phyloP scores from a whole-genome alignment of 805 yeast species.

The Kodamaea kakaduensis region DNA sequence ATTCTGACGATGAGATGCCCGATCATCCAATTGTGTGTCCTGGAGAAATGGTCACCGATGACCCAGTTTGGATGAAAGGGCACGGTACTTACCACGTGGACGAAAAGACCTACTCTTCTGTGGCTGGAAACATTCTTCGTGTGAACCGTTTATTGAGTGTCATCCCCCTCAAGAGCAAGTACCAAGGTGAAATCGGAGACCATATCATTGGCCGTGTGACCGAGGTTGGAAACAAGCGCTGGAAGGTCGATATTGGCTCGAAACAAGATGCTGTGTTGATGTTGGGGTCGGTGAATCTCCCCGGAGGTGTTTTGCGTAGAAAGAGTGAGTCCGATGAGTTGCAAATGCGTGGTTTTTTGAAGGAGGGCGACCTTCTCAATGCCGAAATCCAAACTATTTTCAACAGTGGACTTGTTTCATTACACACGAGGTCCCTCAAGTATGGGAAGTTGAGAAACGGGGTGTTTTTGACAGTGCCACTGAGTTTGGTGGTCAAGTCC shows the following conservation, averaged over 20 bases:
- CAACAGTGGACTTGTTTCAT: slow-evolving; percentile 86
- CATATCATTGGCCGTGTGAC: slow-evolving; percentile 91
- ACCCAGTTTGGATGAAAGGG: slow-evolving; percentile 97
- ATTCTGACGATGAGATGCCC: slow-evolving; percentile 40
- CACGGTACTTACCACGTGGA: slow-evolving; percentile 88
- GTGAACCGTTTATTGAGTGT: slow-evolving; percentile 87
- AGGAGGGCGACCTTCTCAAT: slow-evolving; percentile 93
- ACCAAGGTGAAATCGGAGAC: slow-evolving; percentile 93
- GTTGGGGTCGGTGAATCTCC: slow-evolving; percentile 94
- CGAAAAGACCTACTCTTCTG: slow-evolving; percentile 79
- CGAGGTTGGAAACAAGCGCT: slow-evolving; percentile 88
- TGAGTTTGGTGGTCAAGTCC: slow-evolving; percentile 76
- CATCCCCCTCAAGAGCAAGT: slow-evolving; percentile 79
- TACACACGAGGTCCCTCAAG: slow-evolving; percentile 92
- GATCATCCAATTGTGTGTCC: slow-evolving; percentile 71
- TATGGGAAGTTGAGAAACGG: slow-evolving; percentile 96
- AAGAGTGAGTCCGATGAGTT: slow-evolving; percentile 93
- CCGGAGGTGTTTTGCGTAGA: slow-evolving; percentile 94
- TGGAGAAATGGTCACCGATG: slow-evolving; percentile 94
- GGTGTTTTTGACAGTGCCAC: slow-evolving; percentile 71
- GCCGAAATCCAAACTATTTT: slow-evolving; percentile 93
- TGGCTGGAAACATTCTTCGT: slow-evolving; percentile 83
- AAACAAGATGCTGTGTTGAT: slow-evolving; percentile 86
- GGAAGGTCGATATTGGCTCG: slow-evolving; percentile 98
- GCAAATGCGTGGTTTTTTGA: slow-evolving; percentile 89